Evolutionary conservation across 2,329 filamentous ascomycete genomes (phyloP), one percentile per base, ranked within the genome.

Genomic region (Paracamarosporium sp.): DNA sequence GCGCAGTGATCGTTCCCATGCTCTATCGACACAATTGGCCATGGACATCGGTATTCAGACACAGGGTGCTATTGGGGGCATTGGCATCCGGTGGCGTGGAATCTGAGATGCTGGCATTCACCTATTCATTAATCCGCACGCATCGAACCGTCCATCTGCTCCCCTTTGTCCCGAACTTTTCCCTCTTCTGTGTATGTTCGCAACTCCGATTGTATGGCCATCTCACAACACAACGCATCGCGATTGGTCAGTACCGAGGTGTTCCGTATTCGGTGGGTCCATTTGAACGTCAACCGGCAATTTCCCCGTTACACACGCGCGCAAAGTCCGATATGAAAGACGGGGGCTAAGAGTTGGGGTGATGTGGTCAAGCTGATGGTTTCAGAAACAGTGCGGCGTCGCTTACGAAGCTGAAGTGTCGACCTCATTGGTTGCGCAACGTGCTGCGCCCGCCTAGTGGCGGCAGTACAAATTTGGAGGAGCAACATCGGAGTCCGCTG

Each of bases 401-500:
- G 48, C 48, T 51, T 51, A 51, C 17, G 36, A 51, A 43, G 35
- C 48, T 15, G 36, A 24, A 7, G 33, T 13, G 2, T 7, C 7
- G 41, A 20, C 9, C 12, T 41, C 4, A 51, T 51, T 51, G 48
- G 48, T 43, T 17, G 27, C n/a, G n/a, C 15, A 17, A 31, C 36
- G 15, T 17, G 12, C 24, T 30, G 17, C 4, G 43, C 41, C 41
- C 20, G 33, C 33, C 11, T 36, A 50, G 48, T 51, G 48, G 48
- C 36, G 48, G n/a, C 36, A 1, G 27, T 43, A 35, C n/a, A 51
- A 51, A 48, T 50, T 51, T 51, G 36, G 48, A 13, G 36, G 47
- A 50, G 24, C 36, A 50, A 30, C 33, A 40, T 50, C 47, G 47
- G 47, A 40, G 22, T 50, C 47, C 47, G 47, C 12, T 40, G 11